Evolutionary conservation across 1,284 basidiomycete genomes (phyloP).

Genomic region (Coniferiporia weirii): DNA sequence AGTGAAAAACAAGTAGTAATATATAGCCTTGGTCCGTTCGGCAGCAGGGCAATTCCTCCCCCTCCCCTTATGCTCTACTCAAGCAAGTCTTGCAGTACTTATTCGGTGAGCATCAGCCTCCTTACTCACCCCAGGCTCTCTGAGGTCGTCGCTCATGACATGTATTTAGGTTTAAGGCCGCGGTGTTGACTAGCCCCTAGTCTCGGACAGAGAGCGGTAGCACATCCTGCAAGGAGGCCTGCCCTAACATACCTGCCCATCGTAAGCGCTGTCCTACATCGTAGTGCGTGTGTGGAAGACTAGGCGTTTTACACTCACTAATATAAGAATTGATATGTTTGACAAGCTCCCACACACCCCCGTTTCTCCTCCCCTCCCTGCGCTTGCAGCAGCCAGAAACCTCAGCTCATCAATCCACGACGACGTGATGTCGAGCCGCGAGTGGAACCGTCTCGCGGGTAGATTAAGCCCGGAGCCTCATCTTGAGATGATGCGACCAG

Average conservation of each 20-base stretch:
- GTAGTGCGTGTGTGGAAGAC: background rate
- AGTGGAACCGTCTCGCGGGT: conserved; percentile 4
- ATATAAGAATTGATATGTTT: conserved; percentile 7
- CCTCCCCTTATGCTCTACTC: background rate
- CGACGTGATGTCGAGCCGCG: conserved; percentile 8
- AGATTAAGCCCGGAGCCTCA: conserved; percentile 15
- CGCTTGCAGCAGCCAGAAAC: conserved; percentile 1
- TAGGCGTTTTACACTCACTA: background rate
- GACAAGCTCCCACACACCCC: background rate
- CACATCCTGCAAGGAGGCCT: background rate
- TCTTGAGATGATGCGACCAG: conserved; percentile 16
- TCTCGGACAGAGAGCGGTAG: background rate
- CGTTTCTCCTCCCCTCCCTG: background rate
- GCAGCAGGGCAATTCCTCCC: background rate
- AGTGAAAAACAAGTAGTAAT: background rate
- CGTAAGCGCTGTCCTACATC: background rate
- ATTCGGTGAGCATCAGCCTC: background rate
- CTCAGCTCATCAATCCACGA: conserved; percentile 2
- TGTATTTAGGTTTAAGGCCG: background rate
- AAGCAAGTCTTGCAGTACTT: background rate
- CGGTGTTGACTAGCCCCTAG: background rate
- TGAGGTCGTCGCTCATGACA: background rate
- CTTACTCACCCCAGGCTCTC: background rate
- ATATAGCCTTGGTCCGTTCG: conserved; percentile 1
- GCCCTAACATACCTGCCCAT: background rate